Base-by-base conservation (phyloP, 495 filamentous ascomycete species). In the Chaetomium tenue region DNA sequence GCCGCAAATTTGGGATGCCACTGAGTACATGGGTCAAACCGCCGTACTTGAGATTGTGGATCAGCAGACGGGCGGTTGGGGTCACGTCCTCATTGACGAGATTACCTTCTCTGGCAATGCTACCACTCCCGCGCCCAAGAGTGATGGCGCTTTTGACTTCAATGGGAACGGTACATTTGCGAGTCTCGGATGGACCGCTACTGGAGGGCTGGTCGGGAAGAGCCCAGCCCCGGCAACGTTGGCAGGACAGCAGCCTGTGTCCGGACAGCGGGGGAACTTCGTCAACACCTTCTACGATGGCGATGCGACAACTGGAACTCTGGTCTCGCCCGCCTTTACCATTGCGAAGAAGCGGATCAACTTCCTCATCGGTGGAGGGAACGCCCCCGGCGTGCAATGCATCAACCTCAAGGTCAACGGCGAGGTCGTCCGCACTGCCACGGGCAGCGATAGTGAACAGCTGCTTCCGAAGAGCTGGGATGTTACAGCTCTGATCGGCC, bases 401-500 rank as follows among this genome's bases (percentile, higher is more conserved):
- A 54, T 54, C 28, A 54, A 54, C 52, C 52, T 54, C 26, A 54
- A 54, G 52, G 52, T 54, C 52, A 28, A 28, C 18, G 52, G 52
- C 12, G 26, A 54, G 52, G 26, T 54, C 37, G 52, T 54, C 52
- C 52, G 52, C 52, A 54, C 52, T 9, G 52, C 52, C 15, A 54
- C 52, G 26, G 52, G 52, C 26, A 37, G 52, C 37, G 23, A 54
- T 18, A 54, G 52, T 28, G 52, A 54, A 33, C 52, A 54, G 26
- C 52, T 54, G 15, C 26, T 54, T 15, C 52, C 26, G 5, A n/a
- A 30, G 52, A 54, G 52, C 52, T 54, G 52, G 52, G 52, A 54
- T 28, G 52, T 54, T 7, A 20, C 52, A 33, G 15, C 52, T 33
- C 52, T 54, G 15, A 54, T 54, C 7, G 52, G 52, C 28, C 52